Conservation (phyloP, 371 early-diverging fungal species). For the Hamiltosporidium magnivora region DNA sequence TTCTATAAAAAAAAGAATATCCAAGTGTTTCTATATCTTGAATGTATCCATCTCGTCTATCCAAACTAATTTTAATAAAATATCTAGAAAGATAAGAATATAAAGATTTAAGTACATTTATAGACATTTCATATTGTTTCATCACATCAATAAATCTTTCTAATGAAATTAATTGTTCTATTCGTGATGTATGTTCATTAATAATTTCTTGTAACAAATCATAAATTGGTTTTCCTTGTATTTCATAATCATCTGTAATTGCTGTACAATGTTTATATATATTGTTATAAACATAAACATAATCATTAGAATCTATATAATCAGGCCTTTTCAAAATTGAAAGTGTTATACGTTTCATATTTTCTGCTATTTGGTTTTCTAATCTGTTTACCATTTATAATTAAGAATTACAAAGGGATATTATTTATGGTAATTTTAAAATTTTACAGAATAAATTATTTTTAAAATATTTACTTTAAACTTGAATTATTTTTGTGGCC, state of each 20-base stretch:
- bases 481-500: too few relatives aligned
- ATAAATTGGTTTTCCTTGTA: constrained; percentile 26
- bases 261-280: constrained; percentile 34
- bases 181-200: constrained; percentile 5
- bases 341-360: constrained; percentile 2
- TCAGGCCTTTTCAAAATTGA: constrained; percentile 6
- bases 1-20: constrained; percentile 17
- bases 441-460: too few relatives aligned
- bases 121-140: constrained; percentile 2
- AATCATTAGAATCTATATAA: constrained; percentile 15
- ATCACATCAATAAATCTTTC: constrained; percentile 2
- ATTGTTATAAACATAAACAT: constrained; percentile 26
- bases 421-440: too few relatives aligned
- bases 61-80: constrained; percentile 20
- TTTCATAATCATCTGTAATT: constrained; percentile 16
- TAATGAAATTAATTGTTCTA: constrained; percentile 12
- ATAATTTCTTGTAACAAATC: constrained; percentile 9
- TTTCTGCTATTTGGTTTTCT: too few relatives aligned
- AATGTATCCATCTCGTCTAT: constrained; percentile 9
- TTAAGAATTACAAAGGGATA: too few relatives aligned
- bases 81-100: constrained; percentile 31
- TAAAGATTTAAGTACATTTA: constrained; percentile 1
- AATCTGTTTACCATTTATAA: too few relatives aligned
- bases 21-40: constrained; percentile 13
- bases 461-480: too few relatives aligned